A percentile compares a stretch with the other conserved stretches of the same genome.
These are phyloP conservation scores for Coleophoma cylindrospora DNA, from an alignment of 2,329 filamentous ascomycete species.

Conservation along the genomic window DNA sequence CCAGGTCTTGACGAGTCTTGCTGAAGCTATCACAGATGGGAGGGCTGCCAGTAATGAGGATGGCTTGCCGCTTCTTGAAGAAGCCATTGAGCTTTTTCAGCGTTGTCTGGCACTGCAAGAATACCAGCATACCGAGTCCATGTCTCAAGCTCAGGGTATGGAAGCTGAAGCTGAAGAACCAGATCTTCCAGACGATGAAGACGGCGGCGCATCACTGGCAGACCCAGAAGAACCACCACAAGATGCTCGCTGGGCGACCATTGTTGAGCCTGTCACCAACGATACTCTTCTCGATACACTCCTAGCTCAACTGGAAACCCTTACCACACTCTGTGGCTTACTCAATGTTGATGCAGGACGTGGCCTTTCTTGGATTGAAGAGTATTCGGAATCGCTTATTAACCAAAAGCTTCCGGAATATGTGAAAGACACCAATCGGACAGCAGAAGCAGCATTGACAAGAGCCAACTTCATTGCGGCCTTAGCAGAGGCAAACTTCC, in stretches of 20 bases:
- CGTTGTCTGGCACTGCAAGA: conserved; percentile 49
- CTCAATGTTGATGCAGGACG: conserved; percentile 32
- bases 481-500: conserved; percentile 52
- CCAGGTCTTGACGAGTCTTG: conserved; percentile 62
- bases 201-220: conserved; percentile 23
- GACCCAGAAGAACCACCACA: conserved; percentile 10
- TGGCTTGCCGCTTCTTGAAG: conserved; percentile 45
- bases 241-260: conserved; percentile 57
- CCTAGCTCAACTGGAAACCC: conserved; percentile 55
- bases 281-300: conserved; percentile 63
- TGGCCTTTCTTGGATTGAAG: conserved; percentile 50
- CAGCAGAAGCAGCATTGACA: conserved; percentile 47
- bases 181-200: conserved; percentile 29
- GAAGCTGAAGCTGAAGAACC: conserved; percentile 17
- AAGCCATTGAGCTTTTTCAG: conserved; percentile 57
- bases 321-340: conserved; percentile 45
- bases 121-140: conserved; percentile 37
- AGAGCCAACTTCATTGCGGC: conserved; percentile 51
- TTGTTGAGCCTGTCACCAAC: conserved; percentile 63
- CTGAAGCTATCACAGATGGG: conserved; percentile 48
- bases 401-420: conserved; percentile 49
- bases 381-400: conserved; percentile 47
- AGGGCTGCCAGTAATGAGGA: conserved; percentile 35
- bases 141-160: conserved; percentile 25
- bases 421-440: conserved; percentile 34